Conservation (phyloP, 495 filamentous ascomycete species). For the Penicillium subrubescens region DNA sequence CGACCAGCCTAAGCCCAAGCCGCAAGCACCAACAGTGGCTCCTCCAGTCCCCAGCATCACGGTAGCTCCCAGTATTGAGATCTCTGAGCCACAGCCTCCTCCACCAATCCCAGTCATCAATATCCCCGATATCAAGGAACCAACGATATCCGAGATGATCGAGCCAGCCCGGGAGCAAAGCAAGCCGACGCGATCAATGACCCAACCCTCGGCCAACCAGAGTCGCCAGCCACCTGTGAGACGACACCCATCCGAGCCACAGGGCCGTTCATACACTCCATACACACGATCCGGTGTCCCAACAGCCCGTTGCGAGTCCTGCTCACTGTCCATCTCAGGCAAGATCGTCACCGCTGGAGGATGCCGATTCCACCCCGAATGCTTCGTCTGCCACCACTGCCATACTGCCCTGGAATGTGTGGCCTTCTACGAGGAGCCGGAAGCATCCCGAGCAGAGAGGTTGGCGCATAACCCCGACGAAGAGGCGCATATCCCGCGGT, state of each 20-base stretch:
- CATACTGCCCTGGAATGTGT: constrained; percentile 87
- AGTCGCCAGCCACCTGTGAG: constrained; percentile 20
- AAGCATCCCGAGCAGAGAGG: constrained; percentile 65
- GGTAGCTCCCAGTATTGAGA: constrained; percentile 34
- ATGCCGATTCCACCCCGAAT: constrained; percentile 88
- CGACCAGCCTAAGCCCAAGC: constrained; percentile 31
- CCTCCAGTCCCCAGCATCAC: constrained; percentile 51
- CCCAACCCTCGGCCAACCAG: constrained; percentile 25
- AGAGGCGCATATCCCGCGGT: constrained; percentile 66
- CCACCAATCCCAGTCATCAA: constrained; percentile 64
- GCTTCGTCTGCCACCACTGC: constrained; percentile 89
- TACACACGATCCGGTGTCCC: constrained; percentile 60
- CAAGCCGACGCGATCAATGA: constrained; percentile 25
- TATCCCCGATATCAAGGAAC: constrained; percentile 53
- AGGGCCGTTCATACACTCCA: constrained; percentile 41
- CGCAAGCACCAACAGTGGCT: constrained; percentile 7
- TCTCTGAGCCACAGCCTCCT: constrained; percentile 45
- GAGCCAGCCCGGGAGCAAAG: constrained; percentile 10
- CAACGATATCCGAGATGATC: constrained; percentile 42
- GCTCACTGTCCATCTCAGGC: constrained; percentile 79
- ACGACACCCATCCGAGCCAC: constrained; percentile 29
- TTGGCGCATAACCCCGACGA: constrained; percentile 60
- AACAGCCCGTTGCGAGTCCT: constrained; percentile 81
- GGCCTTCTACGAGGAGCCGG: constrained; percentile 92
- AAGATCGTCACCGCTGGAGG: constrained; percentile 82